Conservation (phyloP, 176 grass and related monocot genomes). For the Secale cereale region DNA sequence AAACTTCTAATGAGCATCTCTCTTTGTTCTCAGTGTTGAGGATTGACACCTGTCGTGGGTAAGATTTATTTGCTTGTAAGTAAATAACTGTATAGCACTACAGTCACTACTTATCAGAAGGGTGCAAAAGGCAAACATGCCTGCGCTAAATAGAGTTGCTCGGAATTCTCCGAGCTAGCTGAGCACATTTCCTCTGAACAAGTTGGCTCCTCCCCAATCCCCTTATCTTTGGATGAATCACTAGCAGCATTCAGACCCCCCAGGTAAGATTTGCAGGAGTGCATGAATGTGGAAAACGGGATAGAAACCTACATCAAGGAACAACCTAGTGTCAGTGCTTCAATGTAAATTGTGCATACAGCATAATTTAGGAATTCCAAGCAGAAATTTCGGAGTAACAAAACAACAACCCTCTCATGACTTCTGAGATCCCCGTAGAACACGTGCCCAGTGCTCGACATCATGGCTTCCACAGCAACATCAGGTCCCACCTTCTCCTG, state of each 20-base stretch:
- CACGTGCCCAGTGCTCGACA: slow-evolving; percentile 59
- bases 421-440: slow-evolving; percentile 91
- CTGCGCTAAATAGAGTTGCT: slow-evolving; percentile 83
- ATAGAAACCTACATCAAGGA: slow-evolving; percentile 54
- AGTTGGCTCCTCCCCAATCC: slow-evolving; percentile 11
- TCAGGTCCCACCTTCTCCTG: slow-evolving; percentile 74
- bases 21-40: slow-evolving; percentile 62
- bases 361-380: neutral
- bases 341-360: neutral
- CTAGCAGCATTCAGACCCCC: neutral
- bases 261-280: slow-evolving; percentile 68
- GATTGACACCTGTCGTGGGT: slow-evolving; percentile 62
- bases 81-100: neutral
- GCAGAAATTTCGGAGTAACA: neutral
- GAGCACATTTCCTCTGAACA: slow-evolving; percentile 33
- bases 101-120: neutral
- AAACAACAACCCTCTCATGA: slow-evolving; percentile 73
- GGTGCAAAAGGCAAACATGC: slow-evolving; percentile 31
- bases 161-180: slow-evolving; percentile 35
- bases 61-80: slow-evolving; percentile 10
- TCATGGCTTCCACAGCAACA: slow-evolving; percentile 74
- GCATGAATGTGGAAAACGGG: slow-evolving; percentile 70
- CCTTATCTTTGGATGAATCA: slow-evolving; percentile 29
- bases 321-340: neutral
- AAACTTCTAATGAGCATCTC: slow-evolving; percentile 40